Evolutionary conservation across 1,139 yeast genomes (phyloP), one percentile per base, ranked within the genome.

Genomic region (Debaryomyces sp.): DNA sequence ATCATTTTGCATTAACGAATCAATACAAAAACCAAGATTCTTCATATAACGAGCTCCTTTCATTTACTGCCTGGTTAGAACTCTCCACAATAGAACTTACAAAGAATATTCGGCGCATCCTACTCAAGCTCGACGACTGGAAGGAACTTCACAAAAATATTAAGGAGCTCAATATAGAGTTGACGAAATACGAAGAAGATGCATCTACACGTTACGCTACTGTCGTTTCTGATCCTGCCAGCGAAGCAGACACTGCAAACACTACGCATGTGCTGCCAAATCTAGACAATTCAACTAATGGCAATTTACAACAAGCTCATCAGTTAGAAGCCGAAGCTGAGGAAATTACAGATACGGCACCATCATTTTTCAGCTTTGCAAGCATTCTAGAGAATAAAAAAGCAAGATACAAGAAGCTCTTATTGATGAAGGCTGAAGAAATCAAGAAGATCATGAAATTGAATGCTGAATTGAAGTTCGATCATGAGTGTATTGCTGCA

Each of bases 401-500:
- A 47, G 53, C 71, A 4, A 61, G 69, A 43, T 75, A 74, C 53
- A 68, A 65, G 53, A 64, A 69, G 45, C 53, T 74, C 9, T 48
- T 71, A 5, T 43, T 61, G 15, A 40, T 58, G 17, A 74, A 73
- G 49, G 61, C 72, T 5, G 77, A 73, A 18, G 64, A 66, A 44
- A 66, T 73, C 33, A 65, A 67, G 46, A 59, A 60, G 45, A 67
- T 75, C 46, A 60, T 70, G 65, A 64, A 56, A 17, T 54, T 76
- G 36, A 73, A 70, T 47, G 44, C 54, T n/a, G 74, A 68, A 22
- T 62, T 81, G 37, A 80, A 76, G 53, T 55, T 60, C 45, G 75
- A 72, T 26, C 88, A 87, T 62, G 92, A 86, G 58, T 58, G 63
- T 3, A 58, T 85, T 9, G 91, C 92, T 0, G 76, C 81, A 43